Conservation (phyloP, 257 asterid genomes). For the Prunella vulgaris region DNA sequence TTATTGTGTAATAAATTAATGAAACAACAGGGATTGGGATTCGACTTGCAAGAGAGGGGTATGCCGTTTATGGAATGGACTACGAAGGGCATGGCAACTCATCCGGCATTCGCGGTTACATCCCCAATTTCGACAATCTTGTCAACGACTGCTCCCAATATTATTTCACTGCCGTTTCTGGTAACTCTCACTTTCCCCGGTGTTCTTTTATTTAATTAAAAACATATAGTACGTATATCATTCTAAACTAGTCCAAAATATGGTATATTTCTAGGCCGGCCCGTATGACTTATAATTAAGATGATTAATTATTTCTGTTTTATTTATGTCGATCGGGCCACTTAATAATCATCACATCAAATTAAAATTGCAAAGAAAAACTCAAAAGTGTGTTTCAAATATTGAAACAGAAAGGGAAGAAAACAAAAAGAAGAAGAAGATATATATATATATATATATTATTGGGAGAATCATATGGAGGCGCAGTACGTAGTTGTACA, state of each 20-base stretch:
- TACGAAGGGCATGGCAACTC: constrained; percentile 74
- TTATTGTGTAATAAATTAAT: too few species aligned
- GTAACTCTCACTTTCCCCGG: constrained; percentile 29
- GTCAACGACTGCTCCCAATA: constrained; percentile 45
- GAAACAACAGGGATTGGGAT: constrained; percentile 36
- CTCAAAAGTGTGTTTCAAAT: not conserved
- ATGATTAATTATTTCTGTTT: too few species aligned
- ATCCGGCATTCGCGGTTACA: constrained; percentile 43
- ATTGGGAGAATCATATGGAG: constrained; percentile 81
- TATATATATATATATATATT: too few species aligned
- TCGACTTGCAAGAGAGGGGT: constrained; percentile 51
- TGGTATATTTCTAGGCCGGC: too few species aligned
- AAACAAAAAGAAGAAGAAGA: constrained; percentile 49
- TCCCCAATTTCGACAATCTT: constrained; percentile 45
- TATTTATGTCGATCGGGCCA: too few species aligned
- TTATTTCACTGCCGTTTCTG: constrained; percentile 44
- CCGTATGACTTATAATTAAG: too few species aligned
- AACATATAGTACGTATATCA: too few species aligned
- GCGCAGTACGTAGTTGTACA: constrained; percentile 54
- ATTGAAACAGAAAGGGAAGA: constrained; percentile 37
- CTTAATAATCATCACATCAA: too few species aligned
- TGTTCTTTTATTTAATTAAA: too few species aligned
- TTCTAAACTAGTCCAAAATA: too few species aligned
- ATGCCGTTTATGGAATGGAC: constrained; percentile 58
- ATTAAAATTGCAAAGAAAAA: too few species aligned